These are phyloP conservation scores for Debaryomyces sp. DNA, from an alignment of 1,139 yeast genomes.

Conservation along the genomic window DNA sequence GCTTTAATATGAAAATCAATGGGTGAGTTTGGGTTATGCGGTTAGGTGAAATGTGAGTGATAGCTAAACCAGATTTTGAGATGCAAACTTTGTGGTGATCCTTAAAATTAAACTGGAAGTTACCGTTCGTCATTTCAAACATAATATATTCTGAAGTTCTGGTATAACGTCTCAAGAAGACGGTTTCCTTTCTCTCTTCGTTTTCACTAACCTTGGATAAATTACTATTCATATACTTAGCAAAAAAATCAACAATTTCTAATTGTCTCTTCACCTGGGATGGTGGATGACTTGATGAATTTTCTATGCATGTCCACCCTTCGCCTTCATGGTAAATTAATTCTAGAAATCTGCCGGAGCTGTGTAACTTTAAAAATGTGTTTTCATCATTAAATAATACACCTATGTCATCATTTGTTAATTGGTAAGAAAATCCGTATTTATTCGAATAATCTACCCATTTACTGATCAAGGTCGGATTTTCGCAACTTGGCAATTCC, in stretches of 20 bases:
- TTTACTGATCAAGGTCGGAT: conserved; percentile 80
- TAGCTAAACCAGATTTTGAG: conserved; percentile 71
- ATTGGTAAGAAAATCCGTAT: conserved; percentile 93
- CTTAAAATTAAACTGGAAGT: conserved; percentile 90
- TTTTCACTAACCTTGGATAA: conserved; percentile 71
- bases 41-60: conserved; percentile 82
- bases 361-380: conserved; percentile 71
- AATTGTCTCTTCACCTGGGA: conserved; percentile 66
- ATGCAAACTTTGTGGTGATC: conserved; percentile 91
- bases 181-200: conserved; percentile 61
- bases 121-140: conserved; percentile 93
- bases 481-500: conserved; percentile 52
- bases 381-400: conserved; percentile 85
- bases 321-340: conserved; percentile 60
- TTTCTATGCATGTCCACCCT: conserved; percentile 77
- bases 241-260: conserved; percentile 82
- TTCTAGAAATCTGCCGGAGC: conserved; percentile 64
- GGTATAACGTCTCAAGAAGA: conserved; percentile 78
- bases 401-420: conserved; percentile 91
- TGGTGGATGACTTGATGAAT: conserved; percentile 58
- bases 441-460: conserved; percentile 99
- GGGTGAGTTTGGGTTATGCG: conserved; percentile 74
- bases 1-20: conserved; percentile 58
- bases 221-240: conserved; percentile 81
- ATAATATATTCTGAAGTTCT: conserved; percentile 79